Base-by-base conservation (phyloP, 2,329 filamentous ascomycete species). In the Thermothelomyces thermophilus region DNA sequence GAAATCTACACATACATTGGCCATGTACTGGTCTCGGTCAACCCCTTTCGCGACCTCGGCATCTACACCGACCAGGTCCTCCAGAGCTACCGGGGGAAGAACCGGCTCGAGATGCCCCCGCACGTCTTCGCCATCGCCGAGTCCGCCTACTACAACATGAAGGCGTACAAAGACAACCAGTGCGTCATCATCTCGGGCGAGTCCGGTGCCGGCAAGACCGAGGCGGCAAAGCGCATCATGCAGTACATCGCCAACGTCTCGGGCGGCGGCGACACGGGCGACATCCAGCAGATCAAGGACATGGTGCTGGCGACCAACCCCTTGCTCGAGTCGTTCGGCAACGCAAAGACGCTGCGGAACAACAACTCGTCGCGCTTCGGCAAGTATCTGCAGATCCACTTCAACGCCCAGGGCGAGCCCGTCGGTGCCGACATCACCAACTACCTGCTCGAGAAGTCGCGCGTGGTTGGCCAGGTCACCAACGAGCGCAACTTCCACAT, bases 1-100 rank as follows among this genome's bases (percentile, higher is more conserved):
- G 91, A 98, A 72, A 98, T 98, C 68, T 98, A 98, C 74, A 98
- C 93, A 65, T 98, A 98, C 70, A 98, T 98, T 68, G 93, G 93
- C 73, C 91, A 97, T 85, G 93, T 98, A 70, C 71, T 98, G 78
- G 93, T 98, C 61, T 97, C 93, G 34, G 93, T 98, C 68, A 98
- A 98, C 70, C 93, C 93, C 31, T 98, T 98, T 70, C 84, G 89
- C 66, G 93, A 98, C 66, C 77, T 95, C 73, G 93, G 93, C 50
- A 97, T 98, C 72, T 98, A 98, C 72, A 97, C 91, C 68, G 91
- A 97, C 60, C 74, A 85, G 63, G 90, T 97, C 51, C 81, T 98
- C 64, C 84, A 95, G 42, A 91, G 87, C 64, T 98, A 98, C 75
- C 86, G 84, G 71, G 91, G 91, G 60, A 96, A 97, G 77, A 98